Base-by-base conservation (phyloP, 192 early-diverging fungal species). In the Phlyctochytrium arcticum region DNA sequence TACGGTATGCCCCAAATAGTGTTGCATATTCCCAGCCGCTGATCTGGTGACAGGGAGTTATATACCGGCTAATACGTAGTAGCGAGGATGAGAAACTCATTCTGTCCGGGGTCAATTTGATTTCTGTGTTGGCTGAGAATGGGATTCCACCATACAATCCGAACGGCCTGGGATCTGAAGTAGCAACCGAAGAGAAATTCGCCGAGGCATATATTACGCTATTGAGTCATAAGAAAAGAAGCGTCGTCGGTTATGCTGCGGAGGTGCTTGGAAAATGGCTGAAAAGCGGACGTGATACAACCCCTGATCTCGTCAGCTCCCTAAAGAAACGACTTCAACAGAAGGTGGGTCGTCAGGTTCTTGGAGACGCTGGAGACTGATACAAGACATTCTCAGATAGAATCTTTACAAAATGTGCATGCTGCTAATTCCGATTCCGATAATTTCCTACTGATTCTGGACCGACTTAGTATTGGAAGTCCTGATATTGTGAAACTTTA, bases 71-170 rank as follows among this genome's bases (percentile, higher is more conserved):
- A 37, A 29, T 69, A 8, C 27, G 46, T 7, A 54, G 54, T 30
- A 4, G 23, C 26, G 6, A 48, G n/a, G 69, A 77, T 4, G 75
- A 76, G 12, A 79, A 82, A n/a, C n/a, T n/a, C n/a, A n/a, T 80
- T 46, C 36, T 85, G 4, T 73, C 82, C 0, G 89, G 87, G 12
- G 69, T 89, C 12, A 85, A 85, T 57, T 48, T 88, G 24, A 35
- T 78, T 2, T 82, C 83, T 4, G 72, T 84, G 35, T 79, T 87
- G 4, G 39, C 86, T 26, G 75, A 74, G 0, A 80, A 90, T 47
- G 72, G 77, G 12, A 71, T 75, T 27, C 31, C 46, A 9, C 58
- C 67, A 9, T 75, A 58, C 36, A 27, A 74, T 47, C 29, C 31
- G 19, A 24, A 34, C n/a, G 71, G 68, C 4, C 37, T 70, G 10